Evolutionary conservation across 1,284 basidiomycete genomes (phyloP).

Genomic region (Irpex rosettiformis): DNA sequence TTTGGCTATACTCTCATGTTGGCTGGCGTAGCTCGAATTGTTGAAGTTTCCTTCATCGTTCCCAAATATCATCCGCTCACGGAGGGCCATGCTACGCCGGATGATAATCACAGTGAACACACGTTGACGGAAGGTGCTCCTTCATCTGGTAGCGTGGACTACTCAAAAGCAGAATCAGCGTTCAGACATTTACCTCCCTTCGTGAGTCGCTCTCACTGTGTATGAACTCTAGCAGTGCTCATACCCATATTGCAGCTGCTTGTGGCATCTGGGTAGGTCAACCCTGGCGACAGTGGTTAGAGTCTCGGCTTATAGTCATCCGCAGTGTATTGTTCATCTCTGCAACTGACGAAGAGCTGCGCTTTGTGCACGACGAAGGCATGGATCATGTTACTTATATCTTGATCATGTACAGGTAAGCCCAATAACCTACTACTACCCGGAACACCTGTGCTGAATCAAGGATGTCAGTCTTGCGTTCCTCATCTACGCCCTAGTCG

Average conservation of each 20-base stretch:
- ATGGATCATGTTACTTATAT: conserved; percentile 91
- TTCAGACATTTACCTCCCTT: conserved; percentile 88
- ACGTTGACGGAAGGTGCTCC: conserved; percentile 45
- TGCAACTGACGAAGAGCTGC: conserved; percentile 86
- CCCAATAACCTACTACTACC: not conserved
- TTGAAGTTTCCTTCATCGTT: conserved; percentile 84
- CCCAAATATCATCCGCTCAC: conserved; percentile 29
- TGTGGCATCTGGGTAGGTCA: conserved; percentile 51
- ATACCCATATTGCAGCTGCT: conserved; percentile 51
- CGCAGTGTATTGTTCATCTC: conserved; percentile 79
- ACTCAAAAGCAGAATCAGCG: conserved; percentile 42
- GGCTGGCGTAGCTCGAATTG: conserved; percentile 78
- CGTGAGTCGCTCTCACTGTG: conserved; percentile 44
- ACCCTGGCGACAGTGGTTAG: not conserved
- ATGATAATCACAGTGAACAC: conserved; percentile 60
- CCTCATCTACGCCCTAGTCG: conserved; percentile 70
- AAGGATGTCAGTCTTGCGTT: conserved; percentile 58
- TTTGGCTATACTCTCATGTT: conserved; percentile 88
- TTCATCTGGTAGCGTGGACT: conserved; percentile 20
- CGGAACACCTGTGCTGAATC: not conserved
- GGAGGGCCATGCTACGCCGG: conserved; percentile 28
- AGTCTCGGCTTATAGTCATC: not conserved
- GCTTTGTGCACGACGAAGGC: conserved; percentile 60
- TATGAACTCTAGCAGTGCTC: not conserved
- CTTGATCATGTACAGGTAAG: conserved; percentile 77